Conservation (phyloP, 2,329 filamentous ascomycete species). For the Didymella keratinophila region DNA sequence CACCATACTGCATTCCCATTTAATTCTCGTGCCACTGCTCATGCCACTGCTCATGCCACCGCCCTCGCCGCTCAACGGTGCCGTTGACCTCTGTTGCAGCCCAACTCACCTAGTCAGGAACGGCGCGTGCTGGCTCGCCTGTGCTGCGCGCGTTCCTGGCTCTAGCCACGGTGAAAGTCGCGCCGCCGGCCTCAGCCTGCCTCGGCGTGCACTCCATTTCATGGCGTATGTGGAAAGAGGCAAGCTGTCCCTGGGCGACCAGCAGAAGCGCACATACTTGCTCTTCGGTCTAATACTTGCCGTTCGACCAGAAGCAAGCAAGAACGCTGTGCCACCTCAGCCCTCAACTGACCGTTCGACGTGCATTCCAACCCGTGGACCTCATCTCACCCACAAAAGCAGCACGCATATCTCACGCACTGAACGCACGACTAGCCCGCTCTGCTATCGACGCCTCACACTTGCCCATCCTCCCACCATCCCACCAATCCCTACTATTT, state of each 20-base stretch:
- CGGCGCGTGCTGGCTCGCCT: not conserved
- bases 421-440: constrained; percentile 6
- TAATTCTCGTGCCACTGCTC: not conserved
- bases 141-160: constrained; percentile 7
- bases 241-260: constrained; percentile 8
- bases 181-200: constrained; percentile 9
- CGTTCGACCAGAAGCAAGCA: not conserved
- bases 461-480: constrained; percentile 9
- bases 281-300: not conserved
- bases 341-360: not conserved
- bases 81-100: constrained; percentile 3
- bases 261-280: constrained; percentile 1
- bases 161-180: constrained; percentile 3
- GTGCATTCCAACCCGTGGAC: not conserved
- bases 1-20: not conserved
- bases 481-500: constrained; percentile 10
- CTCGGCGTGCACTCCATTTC: constrained; percentile 7
- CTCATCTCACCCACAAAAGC: constrained; percentile 6
- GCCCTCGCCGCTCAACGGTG: constrained; percentile 1
- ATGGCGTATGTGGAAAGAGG: constrained; percentile 3
- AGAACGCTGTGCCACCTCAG: not conserved
- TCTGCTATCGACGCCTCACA: constrained; percentile 12
- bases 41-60: not conserved
- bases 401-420: constrained; percentile 5
- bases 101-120: constrained; percentile 2